These are phyloP conservation scores for Jimgerdemannia lactiflua DNA, from an alignment of 192 early-diverging fungal genomes.

Conservation along the genomic window DNA sequence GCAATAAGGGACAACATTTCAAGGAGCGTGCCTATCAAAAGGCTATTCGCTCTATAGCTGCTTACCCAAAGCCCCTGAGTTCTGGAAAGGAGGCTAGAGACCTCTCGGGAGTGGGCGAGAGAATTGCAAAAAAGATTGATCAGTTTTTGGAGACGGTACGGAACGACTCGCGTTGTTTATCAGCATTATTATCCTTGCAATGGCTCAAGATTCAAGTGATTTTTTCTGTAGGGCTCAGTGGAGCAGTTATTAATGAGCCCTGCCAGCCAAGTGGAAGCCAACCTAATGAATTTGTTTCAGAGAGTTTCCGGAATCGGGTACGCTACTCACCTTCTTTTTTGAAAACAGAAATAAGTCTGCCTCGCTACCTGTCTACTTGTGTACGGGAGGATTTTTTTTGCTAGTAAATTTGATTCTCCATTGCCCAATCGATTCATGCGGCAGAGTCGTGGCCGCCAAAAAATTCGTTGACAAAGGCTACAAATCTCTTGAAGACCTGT, in stretches of 20 bases:
- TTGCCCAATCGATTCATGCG: too few relatives aligned
- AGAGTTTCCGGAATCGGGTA: conserved; percentile 14
- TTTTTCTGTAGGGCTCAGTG: background rate
- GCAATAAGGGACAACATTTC: background rate
- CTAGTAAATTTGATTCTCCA: too few relatives aligned
- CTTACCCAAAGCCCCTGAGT: conserved; percentile 6
- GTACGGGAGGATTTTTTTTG: too few relatives aligned
- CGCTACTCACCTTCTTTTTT: background rate
- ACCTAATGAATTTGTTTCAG: conserved; percentile 8
- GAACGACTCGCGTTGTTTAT: background rate
- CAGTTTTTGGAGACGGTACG: conserved; percentile 18
- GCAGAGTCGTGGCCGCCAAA: background rate
- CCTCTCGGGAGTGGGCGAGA: conserved; percentile 10
- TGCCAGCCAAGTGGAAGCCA: background rate
- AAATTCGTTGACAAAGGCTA: conserved; percentile 16
- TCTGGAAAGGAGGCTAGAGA: conserved; percentile 14
- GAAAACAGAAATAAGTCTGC: background rate
- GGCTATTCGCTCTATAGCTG: conserved; percentile 8
- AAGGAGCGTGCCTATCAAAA: conserved; percentile 18
- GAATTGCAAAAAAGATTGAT: conserved; percentile 15
- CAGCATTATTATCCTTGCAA: background rate
- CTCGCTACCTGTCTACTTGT: too few relatives aligned
- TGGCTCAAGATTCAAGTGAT: background rate
- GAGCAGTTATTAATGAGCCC: background rate
- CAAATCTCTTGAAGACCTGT: conserved; percentile 14